Conservation (phyloP, 2,329 filamentous ascomycete species). For the Calycina marina region DNA sequence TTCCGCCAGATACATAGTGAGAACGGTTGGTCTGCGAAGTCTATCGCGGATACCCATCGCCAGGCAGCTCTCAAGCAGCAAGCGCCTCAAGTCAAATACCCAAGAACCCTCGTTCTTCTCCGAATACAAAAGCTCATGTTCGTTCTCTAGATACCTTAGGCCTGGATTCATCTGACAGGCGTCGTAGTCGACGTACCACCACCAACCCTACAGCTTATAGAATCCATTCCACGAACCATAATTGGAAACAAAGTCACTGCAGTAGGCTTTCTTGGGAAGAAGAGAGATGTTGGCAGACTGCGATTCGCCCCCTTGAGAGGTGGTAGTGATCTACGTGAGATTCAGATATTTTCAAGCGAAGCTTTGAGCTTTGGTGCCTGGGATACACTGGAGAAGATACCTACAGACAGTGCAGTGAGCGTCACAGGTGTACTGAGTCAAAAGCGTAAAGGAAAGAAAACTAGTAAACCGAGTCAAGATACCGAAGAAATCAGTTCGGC, state of each 20-base stretch:
- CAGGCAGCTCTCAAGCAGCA: no score
- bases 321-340: constrained; percentile 27
- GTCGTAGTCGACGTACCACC: constrained; percentile 6
- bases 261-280: constrained; percentile 59
- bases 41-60: no score
- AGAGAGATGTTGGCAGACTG: constrained; percentile 53
- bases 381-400: constrained; percentile 28
- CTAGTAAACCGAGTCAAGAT: constrained; percentile 1
- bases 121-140: constrained; percentile 17
- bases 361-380: constrained; percentile 2
- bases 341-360: constrained; percentile 18
- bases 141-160: neutral
- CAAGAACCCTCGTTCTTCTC: constrained; percentile 9
- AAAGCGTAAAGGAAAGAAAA: constrained; percentile 13
- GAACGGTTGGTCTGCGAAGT: no score
- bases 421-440: constrained; percentile 26
- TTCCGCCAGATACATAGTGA: no score
- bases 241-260: constrained; percentile 33
- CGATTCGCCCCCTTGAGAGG: constrained; percentile 45
- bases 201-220: constrained; percentile 6
- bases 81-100: neutral
- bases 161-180: constrained; percentile 2
- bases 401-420: constrained; percentile 37
- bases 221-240: constrained; percentile 2
- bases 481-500: constrained; percentile 2